These are phyloP conservation scores for Stenocarpella maydis DNA, from an alignment of 2,329 filamentous ascomycete genomes.

Conservation along the genomic window DNA sequence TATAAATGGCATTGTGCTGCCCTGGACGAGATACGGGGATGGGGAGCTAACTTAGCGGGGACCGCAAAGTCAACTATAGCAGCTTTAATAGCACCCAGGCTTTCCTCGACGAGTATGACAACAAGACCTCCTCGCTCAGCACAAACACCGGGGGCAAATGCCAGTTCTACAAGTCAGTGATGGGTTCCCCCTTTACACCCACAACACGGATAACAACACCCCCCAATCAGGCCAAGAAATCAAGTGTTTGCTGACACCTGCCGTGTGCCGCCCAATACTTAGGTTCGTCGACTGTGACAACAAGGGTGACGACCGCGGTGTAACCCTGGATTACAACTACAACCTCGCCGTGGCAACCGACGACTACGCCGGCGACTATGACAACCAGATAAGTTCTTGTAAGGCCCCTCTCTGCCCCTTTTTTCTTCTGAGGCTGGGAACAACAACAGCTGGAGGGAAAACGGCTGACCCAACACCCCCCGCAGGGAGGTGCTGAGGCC, in stretches of 20 bases:
- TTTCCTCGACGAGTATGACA: background rate
- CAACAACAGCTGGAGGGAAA: fast-evolving
- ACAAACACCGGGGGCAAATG: slow-evolving; percentile 8
- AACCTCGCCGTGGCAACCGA: background rate
- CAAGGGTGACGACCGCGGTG: slow-evolving; percentile 10
- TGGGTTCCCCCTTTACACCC: too few relatives aligned
- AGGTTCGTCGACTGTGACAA: background rate
- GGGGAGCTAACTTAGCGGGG: background rate
- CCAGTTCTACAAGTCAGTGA: slow-evolving; percentile 15
- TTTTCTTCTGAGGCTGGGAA: too few relatives aligned
- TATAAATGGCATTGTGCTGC: fast-evolving
- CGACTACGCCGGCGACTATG: slow-evolving; percentile 1
- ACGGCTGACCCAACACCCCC: background rate
- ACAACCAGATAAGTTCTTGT: slow-evolving; percentile 13
- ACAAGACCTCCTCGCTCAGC: background rate
- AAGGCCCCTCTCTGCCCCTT: background rate
- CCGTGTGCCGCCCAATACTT: too few relatives aligned
- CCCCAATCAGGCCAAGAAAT: too few relatives aligned
- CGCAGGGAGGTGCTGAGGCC: slow-evolving; percentile 4
- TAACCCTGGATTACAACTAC: background rate
- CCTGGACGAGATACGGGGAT: too few relatives aligned
- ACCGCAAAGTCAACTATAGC: slow-evolving; percentile 2
- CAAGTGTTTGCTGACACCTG: background rate
- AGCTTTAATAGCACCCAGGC: background rate
- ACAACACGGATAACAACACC: too few relatives aligned